Evolutionary conservation across 139 green algal genomes (phyloP), one percentile per base, ranked within the genome.

Genomic region (Chlamydomonas incerta): DNA sequence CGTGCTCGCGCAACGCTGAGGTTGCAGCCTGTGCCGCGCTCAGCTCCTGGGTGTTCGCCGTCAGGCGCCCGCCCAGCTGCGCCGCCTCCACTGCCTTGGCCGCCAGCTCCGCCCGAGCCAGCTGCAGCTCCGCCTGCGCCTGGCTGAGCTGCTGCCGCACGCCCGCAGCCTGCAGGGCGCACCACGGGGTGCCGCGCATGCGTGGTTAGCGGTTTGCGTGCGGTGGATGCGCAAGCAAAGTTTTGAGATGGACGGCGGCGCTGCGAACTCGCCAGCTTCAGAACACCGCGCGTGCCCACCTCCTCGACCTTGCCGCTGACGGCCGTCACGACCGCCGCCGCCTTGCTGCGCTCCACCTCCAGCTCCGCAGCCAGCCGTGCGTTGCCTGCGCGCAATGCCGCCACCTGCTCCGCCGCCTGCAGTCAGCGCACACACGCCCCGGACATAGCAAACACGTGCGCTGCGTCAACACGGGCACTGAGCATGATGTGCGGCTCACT

Each of bases 301-400:
- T 81, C 55, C 34, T 81, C 74, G 55, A 18, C 74, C 74, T 81
- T 81, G 17, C 74, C 55, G 74, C 55, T 81, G 55, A 55, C 75
- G 6, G 60, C 35, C 5, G 18, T n/a, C 66, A 58, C 80, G 33
- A 77, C 80, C 21, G 80, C 67, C 68, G 35, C 33, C 34, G 80
- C 66, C 35, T 57, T 75, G 41, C 68, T 29, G 28, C 68, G 52
- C 68, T 86, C 68, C 50, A 28, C 68, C 68, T 86, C 68, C 34
- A 71, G 28, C 34, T 86, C 68, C 24, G 80, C 52, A 23, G 47
- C 47, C 65, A 85, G 63, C 1, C 66, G 66, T 14, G 20, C 47
- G 66, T 35, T 67, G 79, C 47, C 37, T 6, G 65, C 66, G 0
- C 66, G 65, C 47, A 85, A 66, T 21, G 46, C 46, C 2, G 79